Evolutionary conservation across 331 rosid species (phyloP).

Genomic region (Quercus phellos): DNA sequence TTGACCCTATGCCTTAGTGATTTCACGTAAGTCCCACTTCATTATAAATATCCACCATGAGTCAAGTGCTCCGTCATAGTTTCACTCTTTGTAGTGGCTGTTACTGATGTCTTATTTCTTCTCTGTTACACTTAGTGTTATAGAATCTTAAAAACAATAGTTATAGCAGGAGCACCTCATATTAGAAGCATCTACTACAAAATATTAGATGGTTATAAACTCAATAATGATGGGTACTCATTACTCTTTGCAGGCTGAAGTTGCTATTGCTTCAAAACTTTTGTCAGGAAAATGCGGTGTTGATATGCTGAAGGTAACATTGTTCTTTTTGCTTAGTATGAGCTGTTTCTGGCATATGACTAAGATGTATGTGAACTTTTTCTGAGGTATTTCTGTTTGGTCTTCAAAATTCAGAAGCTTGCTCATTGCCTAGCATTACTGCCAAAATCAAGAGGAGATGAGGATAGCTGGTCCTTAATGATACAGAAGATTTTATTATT

Average conservation of each 20-base stretch:
- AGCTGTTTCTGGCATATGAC: neutral
- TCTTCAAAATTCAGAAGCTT: conserved; percentile 60
- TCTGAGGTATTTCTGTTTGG: conserved; percentile 27
- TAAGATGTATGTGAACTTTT: conserved; percentile 6
- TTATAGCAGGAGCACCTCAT: neutral
- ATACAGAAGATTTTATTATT: conserved; percentile 60
- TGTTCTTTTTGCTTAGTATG: conserved; percentile 15
- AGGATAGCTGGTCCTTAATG: conserved; percentile 76
- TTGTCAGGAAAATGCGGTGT: conserved; percentile 60
- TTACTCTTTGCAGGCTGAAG: conserved; percentile 62
- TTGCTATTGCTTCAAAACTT: conserved; percentile 57
- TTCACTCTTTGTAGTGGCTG: neutral
- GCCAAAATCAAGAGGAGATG: conserved; percentile 83
- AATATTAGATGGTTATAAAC: neutral
- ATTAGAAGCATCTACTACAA: neutral
- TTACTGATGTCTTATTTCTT: neutral
- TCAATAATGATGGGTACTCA: conserved; percentile 6
- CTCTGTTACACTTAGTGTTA: neutral
- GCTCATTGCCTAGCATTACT: conserved; percentile 72
- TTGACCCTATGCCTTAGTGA: neutral
- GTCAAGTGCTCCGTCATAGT: neutral
- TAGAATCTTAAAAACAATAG: neutral
- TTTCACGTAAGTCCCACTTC: neutral
- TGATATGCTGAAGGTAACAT: conserved; percentile 57
- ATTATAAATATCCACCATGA: neutral